A percentile compares a stretch with the other conserved stretches of the same genome.
phyloP scores from a whole-genome alignment of 345 rosid species.

The thale cress (Arabidopsis thaliana) region DNA sequence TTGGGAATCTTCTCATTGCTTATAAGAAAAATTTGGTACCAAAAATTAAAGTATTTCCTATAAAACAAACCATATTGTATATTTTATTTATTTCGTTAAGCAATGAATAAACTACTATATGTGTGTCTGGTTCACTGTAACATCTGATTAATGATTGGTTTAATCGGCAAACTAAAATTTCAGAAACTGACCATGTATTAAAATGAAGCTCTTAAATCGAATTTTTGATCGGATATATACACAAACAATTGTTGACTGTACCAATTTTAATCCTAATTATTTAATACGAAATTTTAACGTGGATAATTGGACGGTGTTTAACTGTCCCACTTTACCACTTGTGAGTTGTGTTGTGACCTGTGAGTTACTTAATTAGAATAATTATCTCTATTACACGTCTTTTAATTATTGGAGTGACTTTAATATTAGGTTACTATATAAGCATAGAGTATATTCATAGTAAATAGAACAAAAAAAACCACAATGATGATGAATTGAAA shows the following conservation, averaged over 20 bases:
- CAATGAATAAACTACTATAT: background rate
- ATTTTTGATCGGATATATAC: background rate
- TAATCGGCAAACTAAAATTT: background rate
- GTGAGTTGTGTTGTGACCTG: slow-evolving; percentile 19
- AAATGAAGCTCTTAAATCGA: background rate
- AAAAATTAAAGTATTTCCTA: background rate
- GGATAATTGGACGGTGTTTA: slow-evolving; percentile 32
- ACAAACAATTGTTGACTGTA: slow-evolving; percentile 10
- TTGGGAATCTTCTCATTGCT: slow-evolving; percentile 51
- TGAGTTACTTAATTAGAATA: background rate
- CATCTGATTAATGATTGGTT: slow-evolving; percentile 29
- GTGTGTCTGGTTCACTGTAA: slow-evolving; percentile 23
- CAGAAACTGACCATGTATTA: slow-evolving; percentile 8
- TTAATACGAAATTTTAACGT: background rate
- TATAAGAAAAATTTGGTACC: slow-evolving; percentile 33
- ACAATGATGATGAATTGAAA: slow-evolving; percentile 24
- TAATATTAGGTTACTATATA: slow-evolving; percentile 10
- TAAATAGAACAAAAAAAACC: background rate
- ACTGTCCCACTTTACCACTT: slow-evolving; percentile 38
- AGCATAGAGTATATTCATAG: slow-evolving; percentile 24
- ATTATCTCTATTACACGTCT: slow-evolving; percentile 6
- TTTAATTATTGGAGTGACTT: slow-evolving; percentile 10
- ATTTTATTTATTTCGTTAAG: slow-evolving; percentile 6
- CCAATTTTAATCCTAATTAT: background rate
- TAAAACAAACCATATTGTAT: background rate